Evolutionary conservation across 1,284 basidiomycete species (phyloP).

Genomic region (Psilocybe mexicana): DNA sequence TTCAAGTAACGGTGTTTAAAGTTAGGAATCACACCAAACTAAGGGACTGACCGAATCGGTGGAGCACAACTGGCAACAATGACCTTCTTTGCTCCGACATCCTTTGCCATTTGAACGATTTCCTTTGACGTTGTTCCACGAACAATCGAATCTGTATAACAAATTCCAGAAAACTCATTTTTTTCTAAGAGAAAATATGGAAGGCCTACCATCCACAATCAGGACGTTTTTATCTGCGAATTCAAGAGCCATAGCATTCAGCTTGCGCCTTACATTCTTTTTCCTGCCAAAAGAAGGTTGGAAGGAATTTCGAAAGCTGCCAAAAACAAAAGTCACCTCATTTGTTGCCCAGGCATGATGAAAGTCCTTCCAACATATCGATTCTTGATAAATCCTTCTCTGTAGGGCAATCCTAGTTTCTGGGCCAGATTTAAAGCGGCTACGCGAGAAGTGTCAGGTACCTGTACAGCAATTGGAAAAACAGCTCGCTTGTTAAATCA

Average conservation of each 20-base stretch:
- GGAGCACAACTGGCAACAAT: slow-evolving; percentile 98
- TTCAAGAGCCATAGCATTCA: slow-evolving; percentile 99
- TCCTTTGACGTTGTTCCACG: slow-evolving; percentile 98
- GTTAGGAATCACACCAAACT: not conserved
- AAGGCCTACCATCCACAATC: slow-evolving; percentile 83
- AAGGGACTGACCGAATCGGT: slow-evolving; percentile 71
- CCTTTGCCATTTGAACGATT: slow-evolving; percentile 99
- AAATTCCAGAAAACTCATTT: slow-evolving; percentile 3
- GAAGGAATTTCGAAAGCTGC: not conserved
- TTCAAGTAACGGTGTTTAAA: slow-evolving; percentile 28
- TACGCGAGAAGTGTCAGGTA: slow-evolving; percentile 96
- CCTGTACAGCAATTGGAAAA: slow-evolving; percentile 40
- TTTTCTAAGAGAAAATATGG: no score
- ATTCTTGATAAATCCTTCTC: slow-evolving; percentile 99
- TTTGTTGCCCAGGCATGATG: slow-evolving; percentile 99
- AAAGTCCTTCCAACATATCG: slow-evolving; percentile 98
- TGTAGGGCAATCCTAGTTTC: slow-evolving; percentile 87
- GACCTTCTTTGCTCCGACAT: slow-evolving; percentile 97
- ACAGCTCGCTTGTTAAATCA: not conserved
- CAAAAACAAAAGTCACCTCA: slow-evolving; percentile 50
- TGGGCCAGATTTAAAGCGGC: slow-evolving; percentile 96
- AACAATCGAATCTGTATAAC: slow-evolving; percentile 86
- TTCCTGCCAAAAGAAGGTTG: slow-evolving; percentile 47
- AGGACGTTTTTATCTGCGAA: slow-evolving; percentile 93
- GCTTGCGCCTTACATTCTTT: slow-evolving; percentile 94